A percentile compares a stretch with the other conserved stretches of the same genome.
Evolutionary conservation across 2,329 filamentous ascomycete species (phyloP).

Genomic region (Nothomitra cinnamomea): DNA sequence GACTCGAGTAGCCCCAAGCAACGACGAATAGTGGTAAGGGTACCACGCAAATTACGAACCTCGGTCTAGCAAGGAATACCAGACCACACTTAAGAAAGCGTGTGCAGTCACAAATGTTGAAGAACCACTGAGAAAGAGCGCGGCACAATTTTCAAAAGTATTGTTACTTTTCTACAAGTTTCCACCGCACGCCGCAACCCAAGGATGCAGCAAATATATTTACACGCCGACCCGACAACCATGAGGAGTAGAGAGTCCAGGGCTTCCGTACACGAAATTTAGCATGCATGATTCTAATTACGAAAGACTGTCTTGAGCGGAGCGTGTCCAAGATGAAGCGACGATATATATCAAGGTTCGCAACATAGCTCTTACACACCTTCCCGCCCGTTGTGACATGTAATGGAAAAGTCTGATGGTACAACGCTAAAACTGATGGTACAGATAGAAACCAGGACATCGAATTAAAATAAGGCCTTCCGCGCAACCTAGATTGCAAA

Average conservation of each 20-base stretch:
- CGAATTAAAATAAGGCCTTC: conserved; percentile 7
- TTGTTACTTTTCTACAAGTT: not conserved
- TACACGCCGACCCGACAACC: not conserved
- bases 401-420: not conserved
- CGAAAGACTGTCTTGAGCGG: not conserved
- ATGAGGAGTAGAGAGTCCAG: not conserved
- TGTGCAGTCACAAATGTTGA: no score
- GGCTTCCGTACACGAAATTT: not conserved
- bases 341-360: no score
- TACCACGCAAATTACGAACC: no score
- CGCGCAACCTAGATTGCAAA: conserved; percentile 4
- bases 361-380: no score
- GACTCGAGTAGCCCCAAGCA: no score
- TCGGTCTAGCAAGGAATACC: no score
- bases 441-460: not conserved
- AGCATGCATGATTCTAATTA: not conserved
- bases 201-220: not conserved
- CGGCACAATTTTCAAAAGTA: not conserved
- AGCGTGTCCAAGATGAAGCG: no score
- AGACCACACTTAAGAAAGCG: no score
- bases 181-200: not conserved
- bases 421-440: not conserved
- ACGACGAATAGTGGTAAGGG: no score
- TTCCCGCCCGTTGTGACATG: not conserved
- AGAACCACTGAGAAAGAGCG: not conserved